Conservation (phyloP, 1,284 basidiomycete species). For the Microbotryum silenes-acaulis region DNA sequence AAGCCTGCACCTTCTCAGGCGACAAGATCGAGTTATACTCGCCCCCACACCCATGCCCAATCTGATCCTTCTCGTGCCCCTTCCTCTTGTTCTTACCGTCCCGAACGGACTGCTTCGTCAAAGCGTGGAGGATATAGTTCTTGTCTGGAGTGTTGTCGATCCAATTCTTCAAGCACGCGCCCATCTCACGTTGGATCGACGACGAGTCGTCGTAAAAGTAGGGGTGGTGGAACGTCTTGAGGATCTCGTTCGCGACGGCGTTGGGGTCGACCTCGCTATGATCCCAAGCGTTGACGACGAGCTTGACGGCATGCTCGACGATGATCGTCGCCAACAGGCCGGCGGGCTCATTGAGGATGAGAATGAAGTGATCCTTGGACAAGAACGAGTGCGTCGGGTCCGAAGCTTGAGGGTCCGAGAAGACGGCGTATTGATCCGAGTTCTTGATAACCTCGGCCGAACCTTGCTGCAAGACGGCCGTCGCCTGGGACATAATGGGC, state of each 20-base stretch:
- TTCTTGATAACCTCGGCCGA: conserved; percentile 39
- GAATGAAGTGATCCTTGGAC: conserved; percentile 34
- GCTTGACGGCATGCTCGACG: conserved; percentile 54
- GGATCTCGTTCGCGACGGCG: conserved; percentile 47
- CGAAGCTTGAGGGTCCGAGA: conserved; percentile 37
- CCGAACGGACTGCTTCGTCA: conserved; percentile 37
- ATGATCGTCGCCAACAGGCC: conserved; percentile 38
- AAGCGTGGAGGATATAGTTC: conserved; percentile 34
- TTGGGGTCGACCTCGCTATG: conserved; percentile 48
- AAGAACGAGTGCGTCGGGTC: conserved; percentile 40
- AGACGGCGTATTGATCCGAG: conserved; percentile 29
- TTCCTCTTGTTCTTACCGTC: conserved; percentile 37
- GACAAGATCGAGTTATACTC: conserved; percentile 27
- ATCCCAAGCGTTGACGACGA: conserved; percentile 72
- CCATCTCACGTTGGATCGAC: conserved; percentile 71
- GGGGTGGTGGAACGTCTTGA: conserved; percentile 78
- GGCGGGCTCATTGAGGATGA: conserved; percentile 35
- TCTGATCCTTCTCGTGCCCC: conserved; percentile 31
- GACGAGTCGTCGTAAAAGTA: conserved; percentile 65
- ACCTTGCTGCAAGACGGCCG: conserved; percentile 38
- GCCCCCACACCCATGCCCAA: conserved; percentile 27
- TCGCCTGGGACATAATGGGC: conserved; percentile 32
- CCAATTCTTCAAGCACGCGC: conserved; percentile 51
- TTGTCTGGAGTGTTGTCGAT: conserved; percentile 42
- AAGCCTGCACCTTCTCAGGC: conserved; percentile 23